Base-by-base conservation (phyloP, 2,329 filamentous ascomycete genomes). In the Trichoderma hamatum region DNA sequence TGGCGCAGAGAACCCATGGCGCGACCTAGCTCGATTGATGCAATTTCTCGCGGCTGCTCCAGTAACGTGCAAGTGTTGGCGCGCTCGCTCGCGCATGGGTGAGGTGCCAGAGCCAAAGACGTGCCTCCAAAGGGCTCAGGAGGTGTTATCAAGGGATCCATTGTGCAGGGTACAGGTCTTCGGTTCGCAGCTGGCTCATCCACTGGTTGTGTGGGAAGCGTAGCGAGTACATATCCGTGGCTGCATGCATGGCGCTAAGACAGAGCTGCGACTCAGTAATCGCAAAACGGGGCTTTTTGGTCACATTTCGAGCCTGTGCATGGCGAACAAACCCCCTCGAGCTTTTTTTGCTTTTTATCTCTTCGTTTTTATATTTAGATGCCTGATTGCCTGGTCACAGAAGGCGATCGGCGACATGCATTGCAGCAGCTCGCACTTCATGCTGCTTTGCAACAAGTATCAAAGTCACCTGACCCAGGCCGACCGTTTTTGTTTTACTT, bases 191-290 rank as follows among this genome's bases (percentile, higher is more conserved):
- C 60, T 24, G 16, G 46, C 21, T 7, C 60, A 46, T 14, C 9
- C 26, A 28, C 24, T 5, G 34, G 11, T 4, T 11, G 16, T 5
- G 28, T 1, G 54, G 30, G 63, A 49, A 59, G 52, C 54, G 19
- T 66, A 66, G 52, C 54, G 19, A 54, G 28, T 56, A 56, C 54
- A 26, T 46, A 58, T 54, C 39, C 39, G 26, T 59, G 36, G 52
- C 63, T 11, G 54, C 54, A 39, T 58, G 63, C 51, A 65, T 66
- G 63, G 63, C 54, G 39, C 39, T 58, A 58, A 52, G 43, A 21
- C 19, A 46, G 52, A 65, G 51, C 62, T 54, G 36, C 62, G 51
- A 54, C 46, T 49, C 46, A 56, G 34, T 26, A 55, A n/a, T 43
- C 34, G 30, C 30, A 28, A 32, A 32, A 36, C 28, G 63, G 63